Base-by-base conservation (phyloP, 306 rosid species). In the Myrica gale region DNA sequence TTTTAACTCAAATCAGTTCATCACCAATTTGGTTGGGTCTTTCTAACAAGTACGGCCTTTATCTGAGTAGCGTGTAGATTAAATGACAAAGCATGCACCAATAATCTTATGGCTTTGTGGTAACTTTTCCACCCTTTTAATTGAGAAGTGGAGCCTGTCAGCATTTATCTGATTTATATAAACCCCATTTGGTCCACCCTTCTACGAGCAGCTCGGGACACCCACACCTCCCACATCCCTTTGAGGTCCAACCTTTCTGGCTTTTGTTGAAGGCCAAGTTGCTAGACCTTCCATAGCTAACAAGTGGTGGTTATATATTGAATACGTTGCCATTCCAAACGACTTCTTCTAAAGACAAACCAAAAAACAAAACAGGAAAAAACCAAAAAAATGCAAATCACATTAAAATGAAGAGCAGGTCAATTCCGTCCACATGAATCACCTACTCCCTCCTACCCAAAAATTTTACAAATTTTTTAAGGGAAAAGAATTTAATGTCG, bases 371-470 rank as follows among this genome's bases (percentile, higher is more conserved):
- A 23, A 23, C 26, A 23, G 26, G 26, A 23, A 23, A 26, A 61
- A 58, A 20, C 26, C n/a, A n/a, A n/a, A n/a, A 69, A 32, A 3
- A 6, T 39, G 32, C 32, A 57, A 37, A 50, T 57, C 48, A 80
- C 46, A 45, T 16, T 11, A 7, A 0, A 21, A 45, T 47, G 44
- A 17, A 41, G 70, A 23, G 9, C 13, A 12, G 50, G 11, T 15
- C 76, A 62, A 61, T 74, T 69, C 56, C 63, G 53, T 65, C 72
- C 76, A 63, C 80, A 66, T 76, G 80, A 63, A 52, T 37, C 53
- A 71, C 80, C 80, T 63, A 60, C 65, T 60, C 66, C 74, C 39
- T 68, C 75, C 26, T 15, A 23, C 65, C 37, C 69, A 16, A 21
- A 37, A 39, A 0, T 23, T 23, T 23, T 23, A 23, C 26, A 21